Conservation (phyloP, 345 rosid genomes). For the Firmiana major region DNA sequence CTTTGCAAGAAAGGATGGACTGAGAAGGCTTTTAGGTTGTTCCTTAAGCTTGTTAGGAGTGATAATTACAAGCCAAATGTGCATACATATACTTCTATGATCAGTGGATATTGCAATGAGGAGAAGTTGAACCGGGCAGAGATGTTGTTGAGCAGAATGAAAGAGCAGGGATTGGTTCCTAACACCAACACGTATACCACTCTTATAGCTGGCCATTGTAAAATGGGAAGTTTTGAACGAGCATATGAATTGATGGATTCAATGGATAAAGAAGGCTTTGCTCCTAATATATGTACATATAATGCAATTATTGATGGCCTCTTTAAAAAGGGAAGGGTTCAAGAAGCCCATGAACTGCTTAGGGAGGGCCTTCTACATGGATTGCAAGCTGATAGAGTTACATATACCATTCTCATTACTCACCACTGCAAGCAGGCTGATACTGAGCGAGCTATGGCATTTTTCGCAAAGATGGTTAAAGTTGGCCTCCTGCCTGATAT, state of each 20-base stretch:
- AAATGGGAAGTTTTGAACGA: slow-evolving; percentile 64
- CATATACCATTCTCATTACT: slow-evolving; percentile 78
- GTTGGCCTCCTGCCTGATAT: slow-evolving; percentile 61
- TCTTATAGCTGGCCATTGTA: slow-evolving; percentile 69
- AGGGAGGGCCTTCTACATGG: slow-evolving; percentile 43
- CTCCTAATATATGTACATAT: slow-evolving; percentile 62
- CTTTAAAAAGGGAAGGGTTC: slow-evolving; percentile 59
- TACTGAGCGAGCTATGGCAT: slow-evolving; percentile 46
- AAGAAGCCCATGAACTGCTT: slow-evolving; percentile 63
- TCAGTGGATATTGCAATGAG: slow-evolving; percentile 7
- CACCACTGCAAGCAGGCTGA: slow-evolving; percentile 61
- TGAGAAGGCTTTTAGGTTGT: slow-evolving; percentile 85
- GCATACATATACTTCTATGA: too few species aligned
- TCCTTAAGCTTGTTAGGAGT: slow-evolving; percentile 73
- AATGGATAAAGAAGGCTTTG: slow-evolving; percentile 58
- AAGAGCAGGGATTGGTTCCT: slow-evolving; percentile 75
- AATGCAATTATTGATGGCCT: slow-evolving; percentile 58
- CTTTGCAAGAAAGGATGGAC: slow-evolving; percentile 92
- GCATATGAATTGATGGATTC: slow-evolving; percentile 66
- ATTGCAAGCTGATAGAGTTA: slow-evolving; percentile 66
- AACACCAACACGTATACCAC: slow-evolving; percentile 69
- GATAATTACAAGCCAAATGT: neutral
- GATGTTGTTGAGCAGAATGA: slow-evolving; percentile 82
- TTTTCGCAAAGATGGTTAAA: slow-evolving; percentile 62
- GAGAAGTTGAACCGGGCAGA: slow-evolving; percentile 77